Evolutionary conservation across 2,329 filamentous ascomycete genomes (phyloP), one percentile per base, ranked within the genome.

Genomic region (Periconia sp.): DNA sequence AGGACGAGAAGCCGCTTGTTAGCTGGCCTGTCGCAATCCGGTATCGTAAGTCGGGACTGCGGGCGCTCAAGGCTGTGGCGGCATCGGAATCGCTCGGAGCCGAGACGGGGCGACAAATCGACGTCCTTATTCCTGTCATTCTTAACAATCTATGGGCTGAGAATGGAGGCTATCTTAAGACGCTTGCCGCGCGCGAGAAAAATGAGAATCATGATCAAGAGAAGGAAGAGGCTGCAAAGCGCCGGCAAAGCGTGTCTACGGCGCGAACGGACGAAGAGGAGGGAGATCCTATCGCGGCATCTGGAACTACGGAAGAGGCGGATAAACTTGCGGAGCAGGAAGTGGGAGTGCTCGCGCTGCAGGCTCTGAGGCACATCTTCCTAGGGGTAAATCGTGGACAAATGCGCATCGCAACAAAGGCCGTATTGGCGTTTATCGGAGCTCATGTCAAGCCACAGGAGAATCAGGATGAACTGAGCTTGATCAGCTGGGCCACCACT

Each of bases 281-380:
- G 6, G 89, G 89, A 42, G 82, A 85, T 47, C 77, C 82, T 11
- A 73, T 81, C 11, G 89, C 90, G 20, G 83, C 91, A n/a, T 85
- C 89, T 1, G 90, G 88, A 50, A 91, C 91, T 0, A 89, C 90
- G 1, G 88, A 88, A 20, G 93, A 97, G 68, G 91, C 91, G 23
- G 94, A 97, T 74, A 91, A 88, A 71, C 78, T 94, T 55, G 92
- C 91, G 1, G 92, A 97, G 74, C 88, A 96, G 76, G 90, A 95
- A 67, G 91, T 92, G 15, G 90, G 90, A 27, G 80, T 95, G 8
- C 79, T 95, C 57, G 93, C 94, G 5, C 81, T 96, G 63, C 88
- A 92, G 64, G 95, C 92, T 68, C 77, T 99, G 51, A 90, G 93
- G 74, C 87, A 89, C 63, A 90, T 97, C 45, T 96, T 96, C 65